A percentile compares a stretch with the other conserved stretches of the same genome.
phyloP scores from a whole-genome alignment of 2,329 filamentous ascomycete species.

The Biscogniauxia mediterranea region DNA sequence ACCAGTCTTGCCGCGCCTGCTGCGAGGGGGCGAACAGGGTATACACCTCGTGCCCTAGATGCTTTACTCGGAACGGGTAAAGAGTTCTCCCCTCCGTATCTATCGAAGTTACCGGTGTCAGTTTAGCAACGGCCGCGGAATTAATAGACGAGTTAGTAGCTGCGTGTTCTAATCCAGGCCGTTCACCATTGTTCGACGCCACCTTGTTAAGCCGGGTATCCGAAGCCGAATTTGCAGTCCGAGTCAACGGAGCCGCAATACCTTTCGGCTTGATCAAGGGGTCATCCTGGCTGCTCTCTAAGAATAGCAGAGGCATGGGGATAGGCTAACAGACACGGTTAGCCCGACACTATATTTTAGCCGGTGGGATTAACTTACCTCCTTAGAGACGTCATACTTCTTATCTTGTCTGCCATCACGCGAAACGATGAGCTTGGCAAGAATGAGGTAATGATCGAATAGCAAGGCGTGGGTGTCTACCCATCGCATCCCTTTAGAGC shows the following conservation, averaged over 20 bases:
- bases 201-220: slow-evolving; percentile 59
- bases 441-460: slow-evolving; percentile 94
- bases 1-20: slow-evolving; percentile 82
- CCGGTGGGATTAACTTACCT: slow-evolving; percentile 50
- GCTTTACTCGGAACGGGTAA: slow-evolving; percentile 94
- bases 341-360: slow-evolving; percentile 2
- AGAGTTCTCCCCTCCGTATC: slow-evolving; percentile 80
- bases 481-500: slow-evolving; percentile 86
- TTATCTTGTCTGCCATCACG: slow-evolving; percentile 71
- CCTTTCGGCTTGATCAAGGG: slow-evolving; percentile 82
- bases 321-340: slow-evolving; percentile 61
- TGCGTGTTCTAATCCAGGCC: slow-evolving; percentile 64
- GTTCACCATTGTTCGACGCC: slow-evolving; percentile 48
- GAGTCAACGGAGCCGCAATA: slow-evolving; percentile 60
- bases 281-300: slow-evolving; percentile 91
- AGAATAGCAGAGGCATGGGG: slow-evolving; percentile 89
- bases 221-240: slow-evolving; percentile 61
- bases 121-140: slow-evolving; percentile 44
- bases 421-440: slow-evolving; percentile 75
- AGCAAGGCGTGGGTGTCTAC: slow-evolving; percentile 90
- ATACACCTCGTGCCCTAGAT: slow-evolving; percentile 90
- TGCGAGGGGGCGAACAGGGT: slow-evolving; percentile 81
- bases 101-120: slow-evolving; percentile 48
- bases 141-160: slow-evolving; percentile 65
- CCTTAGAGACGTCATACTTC: slow-evolving; percentile 91